Percentiles rank a stretch among this genome's conserved stretches.
These are phyloP conservation scores for Russula virescens DNA, from an alignment of 768 basidiomycete genomes.

Conservation along the genomic window DNA sequence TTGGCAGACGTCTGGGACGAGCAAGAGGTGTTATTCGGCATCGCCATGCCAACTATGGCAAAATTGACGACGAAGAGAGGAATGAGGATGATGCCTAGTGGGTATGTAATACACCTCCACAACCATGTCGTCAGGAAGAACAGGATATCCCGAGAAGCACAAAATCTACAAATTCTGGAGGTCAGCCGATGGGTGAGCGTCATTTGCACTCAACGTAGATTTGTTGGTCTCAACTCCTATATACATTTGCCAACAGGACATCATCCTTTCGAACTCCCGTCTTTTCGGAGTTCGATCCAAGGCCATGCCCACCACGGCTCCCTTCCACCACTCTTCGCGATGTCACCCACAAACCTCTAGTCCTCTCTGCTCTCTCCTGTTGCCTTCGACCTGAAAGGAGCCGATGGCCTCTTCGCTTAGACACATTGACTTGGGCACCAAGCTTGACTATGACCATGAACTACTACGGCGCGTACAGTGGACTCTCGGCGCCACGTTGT, in stretches of 20 bases:
- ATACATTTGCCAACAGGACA: no score
- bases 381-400: constrained; percentile 49
- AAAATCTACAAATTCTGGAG: constrained; percentile 16
- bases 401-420: constrained; percentile 72
- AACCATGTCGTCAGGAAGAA: background rate
- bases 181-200: constrained; percentile 19
- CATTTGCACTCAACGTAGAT: background rate
- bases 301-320: constrained; percentile 11
- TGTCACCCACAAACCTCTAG: background rate
- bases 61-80: constrained; percentile 34
- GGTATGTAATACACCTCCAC: background rate
- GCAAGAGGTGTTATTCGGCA: constrained; percentile 65
- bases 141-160: background rate
- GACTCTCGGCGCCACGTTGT: constrained; percentile 41
- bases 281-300: background rate
- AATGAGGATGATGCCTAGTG: constrained; percentile 33
- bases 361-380: background rate
- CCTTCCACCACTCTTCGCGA: no score
- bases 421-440: constrained; percentile 86
- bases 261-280: constrained; percentile 6
- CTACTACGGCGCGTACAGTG: constrained; percentile 59
- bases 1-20: constrained; percentile 71
- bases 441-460: constrained; percentile 73
- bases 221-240: no score
- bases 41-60: constrained; percentile 62